Base-by-base conservation (phyloP, 2,329 filamentous ascomycete species). In the Fusarium kyushuense region DNA sequence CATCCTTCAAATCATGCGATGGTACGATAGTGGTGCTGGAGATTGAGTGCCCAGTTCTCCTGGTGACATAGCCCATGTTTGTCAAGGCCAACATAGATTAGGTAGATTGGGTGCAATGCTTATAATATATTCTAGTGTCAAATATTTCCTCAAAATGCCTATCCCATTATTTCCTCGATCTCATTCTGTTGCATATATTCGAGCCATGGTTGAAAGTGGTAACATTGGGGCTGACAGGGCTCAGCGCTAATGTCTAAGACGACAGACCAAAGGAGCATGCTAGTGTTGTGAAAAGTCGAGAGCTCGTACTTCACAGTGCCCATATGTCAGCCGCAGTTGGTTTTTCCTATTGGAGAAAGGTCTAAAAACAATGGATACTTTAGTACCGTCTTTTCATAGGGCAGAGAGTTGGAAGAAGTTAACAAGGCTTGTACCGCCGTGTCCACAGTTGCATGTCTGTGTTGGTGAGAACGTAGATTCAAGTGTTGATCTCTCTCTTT, bases 291-390 rank as follows among this genome's bases (percentile, higher is more conserved):
- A 13, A 16, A 46, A 63, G 64, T 63, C 47, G n/a, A 56, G 11
- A 42, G 30, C 21, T 47, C 53, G 64, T 67, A 67, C 38, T 27
- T 41, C 63, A 47, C 42, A 53, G 64, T 58, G 57, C 38, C 41
- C 47, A 62, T 62, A 40, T 70, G 54, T 68, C 67, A 70, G 67
- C 67, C 67, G 67, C 63, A 70, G 54, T 32, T 12, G 48, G 42
- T 46, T 30, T 59, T 36, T 57, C 63, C 54, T 36, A 63, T 69
- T 67, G 49, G 54, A 54, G 42, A 40, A 35, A 25, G 27, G 43
- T 16, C 10, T 21, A 9, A 14, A 59, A 47, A 35, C 23, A 25
- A 42, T 60, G 53, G 67, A 25, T 64, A 36, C 38, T 57, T 27
- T 11, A 36, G 46, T 58, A 35, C 29, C 52, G 64, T 38, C 52